Base-by-base conservation (phyloP, 495 filamentous ascomycete species). In the Penicillium steckii region DNA sequence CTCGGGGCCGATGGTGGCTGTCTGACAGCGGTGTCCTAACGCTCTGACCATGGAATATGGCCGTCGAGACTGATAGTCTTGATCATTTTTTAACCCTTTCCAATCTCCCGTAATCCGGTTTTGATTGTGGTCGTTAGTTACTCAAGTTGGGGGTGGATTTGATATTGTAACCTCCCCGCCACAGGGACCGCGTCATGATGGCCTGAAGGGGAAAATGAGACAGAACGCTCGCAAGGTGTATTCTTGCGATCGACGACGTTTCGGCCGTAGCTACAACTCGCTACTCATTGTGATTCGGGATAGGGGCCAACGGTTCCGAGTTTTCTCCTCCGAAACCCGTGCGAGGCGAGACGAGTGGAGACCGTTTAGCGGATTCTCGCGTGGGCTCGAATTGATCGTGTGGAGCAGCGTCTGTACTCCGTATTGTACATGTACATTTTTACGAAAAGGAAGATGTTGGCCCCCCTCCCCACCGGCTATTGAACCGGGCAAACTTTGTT, bases 281-380 rank as follows among this genome's bases (percentile, higher is more conserved):
- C 52, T 52, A 29, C 15, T 55, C 43, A 3, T 13, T 54, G 15
- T 65, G 59, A 60, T 65, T 65, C 59, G 59, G 54, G 60, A 60
- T 61, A 26, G 50, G 44, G 29, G 19, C 37, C 26, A 64, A 61
- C 55, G 55, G 52, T 49, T 55, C 63, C 63, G 63, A 66, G 60
- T 64, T 66, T 66, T 64, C 57, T 64, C 60, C 57, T 53, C 56
- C 56, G 56, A 56, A 49, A 57, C 50, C 49, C 50, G 52, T 53
- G 25, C 44, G 37, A 60, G 40, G 41, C 12, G 38, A 41, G 13
- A 13, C 3, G 18, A 23, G 38, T 41, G 38, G 38, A 19, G 38
- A 19, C n/a, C 38, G 38, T 21, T 41, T 41, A 41, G 38, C 19
- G n/a, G 8, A 41, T 24, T 48, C 48, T 41, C 54, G n/a, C 51